Evolutionary conservation across 1,284 basidiomycete species (phyloP), one percentile per base, ranked within the genome.

Genomic region (Heterobasidion irregulare): DNA sequence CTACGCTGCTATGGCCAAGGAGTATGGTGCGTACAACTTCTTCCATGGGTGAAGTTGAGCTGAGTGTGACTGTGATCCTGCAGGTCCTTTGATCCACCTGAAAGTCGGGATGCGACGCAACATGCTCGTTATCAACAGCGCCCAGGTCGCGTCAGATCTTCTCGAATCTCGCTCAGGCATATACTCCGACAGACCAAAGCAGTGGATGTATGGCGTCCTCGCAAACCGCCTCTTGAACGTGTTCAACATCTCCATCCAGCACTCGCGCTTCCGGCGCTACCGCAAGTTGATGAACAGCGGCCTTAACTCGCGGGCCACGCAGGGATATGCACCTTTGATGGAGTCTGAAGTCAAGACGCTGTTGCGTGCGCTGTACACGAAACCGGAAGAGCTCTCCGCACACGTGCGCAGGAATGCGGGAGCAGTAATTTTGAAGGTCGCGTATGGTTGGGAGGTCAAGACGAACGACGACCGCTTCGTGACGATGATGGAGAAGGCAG

Each of bases 141-240:
- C 58, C 26, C 52, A 56, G 33, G 64, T 68, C 10, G 66, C 72
- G 6, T 59, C 62, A 26, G 68, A 73, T 7, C 66, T 76, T 0
- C 64, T 77, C 9, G 70, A 72, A 36, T 63, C 64, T 52, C 69
- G 74, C 26, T 68, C 73, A n/a, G 55, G 61, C 36, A 70, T 70
- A 6, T 76, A 75, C 55, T 75, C 73, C 10, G 73, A 76, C 54
- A 70, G 76, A 1, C 75, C 76, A 0, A 38, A 49, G 64, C 62
- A 51, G 6, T 71, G 69, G 65, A 76, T 77, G 74, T 74, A 65
- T 59, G 65, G 71, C 49, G 70, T 69, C 7, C 67, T 77, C 35
- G 74, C 72, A 53, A 73, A 67, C 19, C 71, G 75, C 8, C 67
- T 66, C 46, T 64, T 69, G 50, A 53, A 58, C 15, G 58, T 59